Evolutionary conservation across 1,284 basidiomycete genomes (phyloP).

Genomic region (Pulveroboletus sp.): DNA sequence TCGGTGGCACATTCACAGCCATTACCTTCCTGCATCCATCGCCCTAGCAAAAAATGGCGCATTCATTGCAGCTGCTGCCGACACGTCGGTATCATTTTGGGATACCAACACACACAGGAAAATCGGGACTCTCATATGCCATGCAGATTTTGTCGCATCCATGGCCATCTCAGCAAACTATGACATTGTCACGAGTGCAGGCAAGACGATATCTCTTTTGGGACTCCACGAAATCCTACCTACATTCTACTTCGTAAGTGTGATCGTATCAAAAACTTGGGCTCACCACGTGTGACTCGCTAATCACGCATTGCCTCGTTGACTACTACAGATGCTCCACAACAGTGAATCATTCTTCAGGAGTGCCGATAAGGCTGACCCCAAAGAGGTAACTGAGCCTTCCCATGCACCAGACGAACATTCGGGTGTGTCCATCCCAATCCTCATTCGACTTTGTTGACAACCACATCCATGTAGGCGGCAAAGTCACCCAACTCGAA

Average conservation of each 20-base stretch:
- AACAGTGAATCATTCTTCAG: neutral
- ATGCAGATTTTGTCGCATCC: neutral
- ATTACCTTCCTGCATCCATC: neutral
- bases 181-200: neutral
- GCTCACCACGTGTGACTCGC: neutral
- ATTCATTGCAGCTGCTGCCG: conserved; percentile 2
- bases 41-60: conserved; percentile 1
- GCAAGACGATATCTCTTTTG: neutral
- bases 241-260: conserved; percentile 5
- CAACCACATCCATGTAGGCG: neutral
- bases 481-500: neutral
- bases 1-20: conserved; percentile 4
- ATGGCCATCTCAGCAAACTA: conserved; percentile 11
- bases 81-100: conserved; percentile 17
- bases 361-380: neutral
- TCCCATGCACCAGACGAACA: neutral
- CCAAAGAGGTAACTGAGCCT: neutral
- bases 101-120: conserved; percentile 1
- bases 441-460: neutral
- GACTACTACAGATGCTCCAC: neutral
- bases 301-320: too few relatives aligned
- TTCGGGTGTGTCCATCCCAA: neutral
- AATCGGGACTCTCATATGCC: conserved; percentile 6
- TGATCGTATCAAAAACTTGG: too few relatives aligned
- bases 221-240: conserved; percentile 4